Evolutionary conservation across 495 filamentous ascomycete genomes (phyloP).

Genomic region (Penicillium bovifimosum): DNA sequence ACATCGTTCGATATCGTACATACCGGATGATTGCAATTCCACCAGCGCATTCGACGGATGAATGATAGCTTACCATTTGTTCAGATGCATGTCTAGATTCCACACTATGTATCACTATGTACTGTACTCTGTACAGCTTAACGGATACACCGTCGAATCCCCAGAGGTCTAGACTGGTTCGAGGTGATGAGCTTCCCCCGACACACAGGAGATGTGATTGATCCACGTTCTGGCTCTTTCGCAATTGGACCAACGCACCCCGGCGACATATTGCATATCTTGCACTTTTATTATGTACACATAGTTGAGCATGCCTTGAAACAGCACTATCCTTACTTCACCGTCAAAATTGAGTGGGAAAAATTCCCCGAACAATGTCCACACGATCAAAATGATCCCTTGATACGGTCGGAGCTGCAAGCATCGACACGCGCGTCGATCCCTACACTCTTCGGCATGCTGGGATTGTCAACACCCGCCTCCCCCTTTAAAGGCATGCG

Average conservation of each 20-base stretch:
- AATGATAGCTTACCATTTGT: not conserved
- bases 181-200: not conserved
- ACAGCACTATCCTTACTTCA: not conserved
- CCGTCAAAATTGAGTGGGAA: slow-evolving; percentile 1
- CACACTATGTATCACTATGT: not conserved
- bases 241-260: not conserved
- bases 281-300: not conserved
- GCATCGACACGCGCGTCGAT: slow-evolving; percentile 27
- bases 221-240: not conserved
- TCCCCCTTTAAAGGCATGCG: slow-evolving; percentile 28
- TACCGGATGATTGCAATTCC: not conserved
- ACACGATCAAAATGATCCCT: not conserved
- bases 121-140: not conserved
- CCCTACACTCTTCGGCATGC: slow-evolving; percentile 26
- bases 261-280: not conserved
- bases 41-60: not conserved
- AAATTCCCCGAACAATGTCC: slow-evolving; percentile 6
- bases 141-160: not conserved
- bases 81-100: not conserved
- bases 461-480: slow-evolving; percentile 29
- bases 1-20: not conserved
- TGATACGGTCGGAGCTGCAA: slow-evolving; percentile 21
- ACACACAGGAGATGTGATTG: not conserved
- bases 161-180: not conserved
- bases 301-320: not conserved